phyloP scores from a whole-genome alignment of 495 filamentous ascomycete genomes.

The Letharia lupina region DNA sequence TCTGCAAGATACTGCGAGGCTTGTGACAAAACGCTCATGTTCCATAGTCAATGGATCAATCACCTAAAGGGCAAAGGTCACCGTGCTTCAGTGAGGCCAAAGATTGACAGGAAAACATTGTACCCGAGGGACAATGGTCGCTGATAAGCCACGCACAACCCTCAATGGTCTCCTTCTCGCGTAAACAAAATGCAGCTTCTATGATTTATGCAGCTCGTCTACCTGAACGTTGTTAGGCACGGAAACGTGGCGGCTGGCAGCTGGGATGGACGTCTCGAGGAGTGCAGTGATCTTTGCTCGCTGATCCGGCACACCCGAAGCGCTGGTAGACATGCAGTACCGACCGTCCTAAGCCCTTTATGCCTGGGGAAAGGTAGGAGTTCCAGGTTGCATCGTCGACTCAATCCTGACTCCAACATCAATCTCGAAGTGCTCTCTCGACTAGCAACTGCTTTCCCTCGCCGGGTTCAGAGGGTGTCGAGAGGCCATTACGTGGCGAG shows the following conservation, averaged over 20 bases:
- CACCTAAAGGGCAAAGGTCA: conserved; percentile 67
- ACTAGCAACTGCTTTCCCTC: conserved; percentile 20
- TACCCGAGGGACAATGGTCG: conserved; percentile 13
- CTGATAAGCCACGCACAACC: background rate
- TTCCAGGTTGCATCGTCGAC: background rate
- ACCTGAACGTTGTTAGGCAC: background rate
- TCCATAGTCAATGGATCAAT: conserved; percentile 63
- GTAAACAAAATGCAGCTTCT: background rate
- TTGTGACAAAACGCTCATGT: conserved; percentile 60
- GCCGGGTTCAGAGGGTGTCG: conserved; percentile 17
- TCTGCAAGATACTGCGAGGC: conserved; percentile 56
- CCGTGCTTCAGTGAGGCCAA: conserved; percentile 33
- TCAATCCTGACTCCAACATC: background rate
- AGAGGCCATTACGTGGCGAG: conserved; percentile 17
- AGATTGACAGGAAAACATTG: conserved; percentile 16
- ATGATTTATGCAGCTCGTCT: background rate
- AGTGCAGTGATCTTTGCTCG: background rate
- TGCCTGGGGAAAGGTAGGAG: background rate
- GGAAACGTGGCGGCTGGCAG: background rate
- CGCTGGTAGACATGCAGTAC: background rate
- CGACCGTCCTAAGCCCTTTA: background rate
- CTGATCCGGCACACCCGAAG: background rate
- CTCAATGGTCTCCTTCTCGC: background rate
- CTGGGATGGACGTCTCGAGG: background rate
- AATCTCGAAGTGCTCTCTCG: conserved; percentile 24